Evolutionary conservation across 2,329 filamentous ascomycete species (phyloP), one percentile per base, ranked within the genome.

Genomic region (Monascus ruber): DNA sequence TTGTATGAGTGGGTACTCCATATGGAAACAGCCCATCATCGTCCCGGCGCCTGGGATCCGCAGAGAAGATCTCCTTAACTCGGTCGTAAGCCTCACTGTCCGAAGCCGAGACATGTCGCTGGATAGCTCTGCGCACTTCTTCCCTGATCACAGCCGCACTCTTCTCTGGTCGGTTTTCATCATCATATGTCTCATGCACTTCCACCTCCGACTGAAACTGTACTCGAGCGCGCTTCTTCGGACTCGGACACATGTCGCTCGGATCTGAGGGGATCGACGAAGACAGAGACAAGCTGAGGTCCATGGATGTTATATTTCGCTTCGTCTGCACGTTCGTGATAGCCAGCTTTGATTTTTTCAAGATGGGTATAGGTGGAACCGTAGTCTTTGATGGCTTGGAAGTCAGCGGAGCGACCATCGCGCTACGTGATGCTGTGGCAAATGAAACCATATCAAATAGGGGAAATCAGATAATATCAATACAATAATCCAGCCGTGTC

Each of bases 81-180:
- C 68, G 66, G 47, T 77, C 71, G 51, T 80, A 80, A 40, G 62
- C 67, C 36, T 69, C 65, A 50, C 72, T 73, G 47, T 79, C 73
- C 41, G 69, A 67, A 24, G 60, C 56, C 4, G 68, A 63, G 38
- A 64, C 51, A 53, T 73, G 72, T 51, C 68, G 66, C 50, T 74
- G 69, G 34, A 77, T 66, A 41, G 72, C 76, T 43, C 73, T 65
- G 45, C 72, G 69, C 24, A 81, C 74, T 54, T 80, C 76, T 54
- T 80, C 76, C 38, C 71, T 71, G 38, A 80, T 68, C 35, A 80
- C 64, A 35, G 74, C 71, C 41, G 67, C 58, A 41, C 69, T 71
- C 60, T 77, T 77, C 45, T 73, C 70, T 41, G 59, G 62, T 40
- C 65, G 62, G 6, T 41, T 32, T 38, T 64, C 38, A 68, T 54